Evolutionary conservation across 176 grass and related monocot genomes (phyloP).

Genomic region (Alopecurus myosuroides): DNA sequence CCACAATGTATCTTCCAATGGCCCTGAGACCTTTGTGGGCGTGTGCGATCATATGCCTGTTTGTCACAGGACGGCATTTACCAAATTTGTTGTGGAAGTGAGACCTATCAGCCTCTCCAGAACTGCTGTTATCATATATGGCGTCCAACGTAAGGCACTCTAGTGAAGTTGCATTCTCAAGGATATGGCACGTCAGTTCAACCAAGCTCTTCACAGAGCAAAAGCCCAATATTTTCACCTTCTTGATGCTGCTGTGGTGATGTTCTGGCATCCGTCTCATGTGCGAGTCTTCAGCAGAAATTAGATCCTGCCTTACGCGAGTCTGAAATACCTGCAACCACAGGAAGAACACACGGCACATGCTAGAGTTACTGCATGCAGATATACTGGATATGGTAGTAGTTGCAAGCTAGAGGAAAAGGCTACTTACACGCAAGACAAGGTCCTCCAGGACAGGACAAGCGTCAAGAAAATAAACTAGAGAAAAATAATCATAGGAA

Average conservation of each 20-base stretch:
- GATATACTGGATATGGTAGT: not conserved
- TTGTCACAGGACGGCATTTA: not conserved
- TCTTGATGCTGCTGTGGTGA: not conserved
- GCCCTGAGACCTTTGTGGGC: not conserved
- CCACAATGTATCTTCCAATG: not conserved
- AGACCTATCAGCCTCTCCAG: not conserved
- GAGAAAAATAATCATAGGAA: not conserved
- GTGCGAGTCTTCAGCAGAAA: not conserved
- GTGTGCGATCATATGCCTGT: not conserved
- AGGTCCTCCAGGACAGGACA: not conserved
- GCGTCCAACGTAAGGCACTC: not conserved
- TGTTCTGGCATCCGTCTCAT: not conserved
- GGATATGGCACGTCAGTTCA: not conserved
- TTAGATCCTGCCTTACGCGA: not conserved
- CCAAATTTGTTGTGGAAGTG: not conserved
- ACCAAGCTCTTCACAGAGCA: not conserved
- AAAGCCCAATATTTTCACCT: not conserved
- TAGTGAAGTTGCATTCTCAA: not conserved
- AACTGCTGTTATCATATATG: not conserved
- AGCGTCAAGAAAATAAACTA: not conserved
- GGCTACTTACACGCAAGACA: not conserved
- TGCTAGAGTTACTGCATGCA: not conserved
- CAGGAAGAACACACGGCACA: not conserved
- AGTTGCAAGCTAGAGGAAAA: not conserved
- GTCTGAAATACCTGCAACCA: not conserved